phyloP scores from a whole-genome alignment of 805 yeast genomes.

The Kodamaea kakaduensis region DNA sequence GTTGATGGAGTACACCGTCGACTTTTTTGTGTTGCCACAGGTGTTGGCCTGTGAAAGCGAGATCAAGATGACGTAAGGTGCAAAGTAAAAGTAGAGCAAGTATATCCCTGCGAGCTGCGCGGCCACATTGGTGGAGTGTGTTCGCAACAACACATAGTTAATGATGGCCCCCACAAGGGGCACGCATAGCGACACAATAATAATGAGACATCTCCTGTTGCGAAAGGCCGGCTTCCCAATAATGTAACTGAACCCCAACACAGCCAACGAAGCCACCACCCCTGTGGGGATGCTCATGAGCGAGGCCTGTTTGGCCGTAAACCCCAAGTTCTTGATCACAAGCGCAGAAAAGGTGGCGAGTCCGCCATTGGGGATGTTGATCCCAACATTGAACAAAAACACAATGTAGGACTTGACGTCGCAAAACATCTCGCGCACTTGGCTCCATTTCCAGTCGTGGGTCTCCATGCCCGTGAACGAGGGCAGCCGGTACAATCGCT shows the following conservation, averaged over 20 bases:
- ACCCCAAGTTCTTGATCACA: conserved; percentile 9
- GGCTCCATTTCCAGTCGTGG: conserved; percentile 18
- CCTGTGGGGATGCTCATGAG: conserved; percentile 11
- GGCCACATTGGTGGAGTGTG: conserved; percentile 13
- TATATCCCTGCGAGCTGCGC: conserved; percentile 23
- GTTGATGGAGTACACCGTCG: conserved; percentile 32
- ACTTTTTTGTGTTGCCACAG: conserved; percentile 28
- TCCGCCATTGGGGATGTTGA: conserved; percentile 10
- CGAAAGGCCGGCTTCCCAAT: conserved; percentile 5
- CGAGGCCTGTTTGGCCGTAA: conserved; percentile 8
- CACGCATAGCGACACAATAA: conserved; percentile 10
- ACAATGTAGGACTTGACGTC: conserved; percentile 13
- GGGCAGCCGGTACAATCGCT: conserved; percentile 9
- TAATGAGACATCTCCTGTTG: conserved; percentile 7
- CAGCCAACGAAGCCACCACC: conserved; percentile 10
- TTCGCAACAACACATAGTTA: conserved; percentile 3
- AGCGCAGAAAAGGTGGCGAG: conserved; percentile 6
- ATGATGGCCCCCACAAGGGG: conserved; percentile 25
- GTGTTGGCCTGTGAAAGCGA: conserved; percentile 27
- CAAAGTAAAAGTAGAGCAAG: conserved; percentile 32
- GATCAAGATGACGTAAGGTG: conserved; percentile 26
- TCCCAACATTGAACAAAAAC: conserved; percentile 6
- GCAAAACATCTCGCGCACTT: conserved; percentile 17
- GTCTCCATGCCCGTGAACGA: conserved; percentile 10
- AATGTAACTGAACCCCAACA: conserved; percentile 8